Percentiles rank a stretch among this genome's conserved stretches.
Evolutionary conservation across 164 flowering plant genomes (phyloP).

Genomic region (Magnolia changhungtana): DNA sequence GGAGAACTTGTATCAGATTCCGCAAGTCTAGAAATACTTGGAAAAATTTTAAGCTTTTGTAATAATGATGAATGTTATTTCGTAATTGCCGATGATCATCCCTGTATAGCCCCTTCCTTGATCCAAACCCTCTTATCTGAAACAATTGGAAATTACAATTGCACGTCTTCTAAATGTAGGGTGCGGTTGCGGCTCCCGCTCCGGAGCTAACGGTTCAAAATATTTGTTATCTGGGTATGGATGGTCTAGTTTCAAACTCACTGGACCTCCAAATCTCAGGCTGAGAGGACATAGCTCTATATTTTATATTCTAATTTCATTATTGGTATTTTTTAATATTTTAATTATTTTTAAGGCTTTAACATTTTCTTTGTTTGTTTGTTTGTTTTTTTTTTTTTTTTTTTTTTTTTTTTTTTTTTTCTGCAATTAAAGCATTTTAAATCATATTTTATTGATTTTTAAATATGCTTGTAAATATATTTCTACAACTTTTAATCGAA

Average conservation of each 20-base stretch:
- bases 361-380: no score
- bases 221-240: neutral
- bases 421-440: no score
- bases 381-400: no score
- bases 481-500: no score
- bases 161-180: neutral
- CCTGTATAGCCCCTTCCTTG: conserved; percentile 11
- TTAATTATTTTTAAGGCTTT: no score
- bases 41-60: conserved; percentile 15
- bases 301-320: no score
- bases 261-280: no score
- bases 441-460: no score
- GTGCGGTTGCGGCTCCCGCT: neutral
- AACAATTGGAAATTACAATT: neutral
- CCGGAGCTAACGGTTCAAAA: neutral
- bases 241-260: neutral
- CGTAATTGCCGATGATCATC: conserved; percentile 1
- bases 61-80: conserved; percentile 7
- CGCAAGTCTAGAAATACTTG: neutral
- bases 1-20: conserved; percentile 3
- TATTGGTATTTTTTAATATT: no score
- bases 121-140: neutral
- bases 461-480: no score
- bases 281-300: no score
- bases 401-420: no score